Percentiles rank a stretch among this genome's conserved stretches.
Conservation (phyloP, 148 eudicot genomes). For the Rhododendron henanense region DNA sequence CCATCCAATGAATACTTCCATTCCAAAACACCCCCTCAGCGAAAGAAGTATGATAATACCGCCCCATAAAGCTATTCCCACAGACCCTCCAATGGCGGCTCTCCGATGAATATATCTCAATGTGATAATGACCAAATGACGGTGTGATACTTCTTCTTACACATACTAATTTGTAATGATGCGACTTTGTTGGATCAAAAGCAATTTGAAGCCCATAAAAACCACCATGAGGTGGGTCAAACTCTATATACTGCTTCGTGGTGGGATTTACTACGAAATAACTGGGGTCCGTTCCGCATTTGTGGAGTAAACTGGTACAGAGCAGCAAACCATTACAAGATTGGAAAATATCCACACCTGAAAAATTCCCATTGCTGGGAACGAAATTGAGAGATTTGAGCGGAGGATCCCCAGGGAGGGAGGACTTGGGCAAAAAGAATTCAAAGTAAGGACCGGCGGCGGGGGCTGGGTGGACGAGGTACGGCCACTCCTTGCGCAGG, state of each 20-base stretch:
- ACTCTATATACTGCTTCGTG: conserved; percentile 9
- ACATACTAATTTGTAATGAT: conserved; percentile 23
- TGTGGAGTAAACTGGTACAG: conserved; percentile 9
- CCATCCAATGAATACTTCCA: too few relatives aligned
- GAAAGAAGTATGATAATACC: too few relatives aligned
- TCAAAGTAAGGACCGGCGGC: conserved; percentile 13
- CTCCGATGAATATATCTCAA: too few relatives aligned
- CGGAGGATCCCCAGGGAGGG: conserved; percentile 1
- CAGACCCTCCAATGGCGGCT: too few relatives aligned
- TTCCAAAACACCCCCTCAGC: too few relatives aligned
- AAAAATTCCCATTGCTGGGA: background rate
- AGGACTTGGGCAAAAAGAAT: conserved; percentile 15
- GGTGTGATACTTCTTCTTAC: too few relatives aligned
- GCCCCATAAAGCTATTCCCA: too few relatives aligned
- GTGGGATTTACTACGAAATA: conserved; percentile 39
- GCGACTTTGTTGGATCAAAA: conserved; percentile 38
- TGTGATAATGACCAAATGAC: too few relatives aligned
- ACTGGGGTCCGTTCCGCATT: background rate
- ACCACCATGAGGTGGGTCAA: background rate
- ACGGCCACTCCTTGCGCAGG: conserved; percentile 22
- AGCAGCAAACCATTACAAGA: conserved; percentile 49
- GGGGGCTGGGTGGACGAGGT: conserved; percentile 14
- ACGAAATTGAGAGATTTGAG: conserved; percentile 26
- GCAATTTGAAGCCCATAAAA: conserved; percentile 30
- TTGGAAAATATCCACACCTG: conserved; percentile 25